Conservation (phyloP, 2,329 filamentous ascomycete species). For the Fusarium duplospermum region DNA sequence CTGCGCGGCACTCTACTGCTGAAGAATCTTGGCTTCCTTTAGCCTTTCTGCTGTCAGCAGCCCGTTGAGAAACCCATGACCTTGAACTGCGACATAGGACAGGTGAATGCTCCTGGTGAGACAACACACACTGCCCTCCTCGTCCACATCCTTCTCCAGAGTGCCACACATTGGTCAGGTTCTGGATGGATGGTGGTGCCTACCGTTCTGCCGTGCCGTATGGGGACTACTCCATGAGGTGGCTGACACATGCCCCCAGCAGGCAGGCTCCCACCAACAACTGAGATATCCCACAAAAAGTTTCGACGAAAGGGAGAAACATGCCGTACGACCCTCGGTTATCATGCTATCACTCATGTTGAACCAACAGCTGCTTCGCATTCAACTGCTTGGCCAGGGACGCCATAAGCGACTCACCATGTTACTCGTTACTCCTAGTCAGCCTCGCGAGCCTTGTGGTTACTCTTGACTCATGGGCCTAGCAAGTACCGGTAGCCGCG, state of each 20-base stretch:
- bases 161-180: neutral
- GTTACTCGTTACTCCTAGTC: conserved; percentile 6
- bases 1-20: neutral
- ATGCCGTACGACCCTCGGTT: conserved; percentile 8
- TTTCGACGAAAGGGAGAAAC: conserved; percentile 13
- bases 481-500: conserved; percentile 7
- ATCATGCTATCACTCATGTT: neutral
- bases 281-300: conserved; percentile 10
- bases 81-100: neutral
- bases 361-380: neutral
- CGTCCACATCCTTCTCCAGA: neutral
- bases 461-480: conserved; percentile 12
- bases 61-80: neutral
- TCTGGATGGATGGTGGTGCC: conserved; percentile 13
- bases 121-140: neutral
- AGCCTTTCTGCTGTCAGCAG: neutral
- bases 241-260: conserved; percentile 16
- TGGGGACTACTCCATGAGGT: conserved; percentile 2
- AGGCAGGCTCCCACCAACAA: conserved; percentile 18
- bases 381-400: neutral
- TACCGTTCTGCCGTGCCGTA: neutral
- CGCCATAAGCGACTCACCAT: neutral
- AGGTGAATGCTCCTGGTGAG: neutral
- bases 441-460: neutral
- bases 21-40: conserved; percentile 1